Conservation (phyloP, 2,329 filamentous ascomycete species). For the Epichloe festucae region DNA sequence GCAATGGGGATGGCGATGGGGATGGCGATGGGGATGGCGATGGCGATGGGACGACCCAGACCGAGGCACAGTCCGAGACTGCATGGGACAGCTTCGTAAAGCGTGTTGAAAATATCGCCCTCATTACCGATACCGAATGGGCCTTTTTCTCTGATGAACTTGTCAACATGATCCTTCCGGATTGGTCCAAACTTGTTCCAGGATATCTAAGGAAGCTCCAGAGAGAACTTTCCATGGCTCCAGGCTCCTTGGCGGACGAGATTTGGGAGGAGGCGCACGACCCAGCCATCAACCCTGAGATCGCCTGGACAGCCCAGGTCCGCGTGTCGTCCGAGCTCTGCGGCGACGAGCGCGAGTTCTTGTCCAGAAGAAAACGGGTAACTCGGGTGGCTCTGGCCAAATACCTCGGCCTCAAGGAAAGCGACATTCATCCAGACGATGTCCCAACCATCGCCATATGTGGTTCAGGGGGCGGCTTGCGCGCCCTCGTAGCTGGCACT, state of each 20-base stretch:
- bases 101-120: constrained; percentile 40
- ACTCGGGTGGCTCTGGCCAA: constrained; percentile 62
- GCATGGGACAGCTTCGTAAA: constrained; percentile 37
- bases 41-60: constrained; percentile 7
- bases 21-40: constrained; percentile 4
- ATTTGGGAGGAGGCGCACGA: constrained; percentile 91
- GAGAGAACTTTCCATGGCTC: constrained; percentile 72
- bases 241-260: constrained; percentile 79
- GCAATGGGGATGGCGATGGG: constrained; percentile 4
- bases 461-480: constrained; percentile 86
- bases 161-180: constrained; percentile 61
- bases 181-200: constrained; percentile 69
- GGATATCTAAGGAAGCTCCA: constrained; percentile 72
- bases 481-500: constrained; percentile 80
- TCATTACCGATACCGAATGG: constrained; percentile 43
- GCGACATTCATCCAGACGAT: constrained; percentile 82
- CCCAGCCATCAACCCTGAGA: constrained; percentile 72
- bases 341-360: constrained; percentile 66
- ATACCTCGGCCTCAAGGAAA: constrained; percentile 67
- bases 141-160: constrained; percentile 42
- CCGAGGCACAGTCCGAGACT: constrained; percentile 17
- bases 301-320: constrained; percentile 67
- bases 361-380: constrained; percentile 53
- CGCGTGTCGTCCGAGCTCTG: constrained; percentile 73
- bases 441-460: constrained; percentile 89